Conservation (phyloP, 139 green algal genomes). For the Chlorella sp. region DNA sequence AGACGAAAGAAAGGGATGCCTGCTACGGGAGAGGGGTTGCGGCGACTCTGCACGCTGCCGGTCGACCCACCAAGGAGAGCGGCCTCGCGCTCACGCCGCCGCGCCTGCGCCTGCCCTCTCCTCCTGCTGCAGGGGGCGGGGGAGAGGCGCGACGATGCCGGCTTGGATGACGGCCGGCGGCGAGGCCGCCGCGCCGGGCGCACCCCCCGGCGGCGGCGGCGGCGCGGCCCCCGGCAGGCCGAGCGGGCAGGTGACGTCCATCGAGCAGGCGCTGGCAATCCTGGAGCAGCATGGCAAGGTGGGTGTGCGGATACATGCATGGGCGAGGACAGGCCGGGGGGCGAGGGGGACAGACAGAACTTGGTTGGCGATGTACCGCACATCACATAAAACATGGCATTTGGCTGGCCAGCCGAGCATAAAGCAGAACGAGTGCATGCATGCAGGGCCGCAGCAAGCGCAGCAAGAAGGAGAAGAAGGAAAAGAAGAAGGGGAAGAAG, state of each 20-base stretch:
- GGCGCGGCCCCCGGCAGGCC: neutral
- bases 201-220: neutral
- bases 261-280: conserved; percentile 11
- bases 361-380: too few species aligned
- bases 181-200: neutral
- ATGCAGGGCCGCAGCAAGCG: neutral
- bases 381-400: neutral
- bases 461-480: conserved; percentile 1
- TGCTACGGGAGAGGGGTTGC: neutral
- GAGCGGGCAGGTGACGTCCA: neutral
- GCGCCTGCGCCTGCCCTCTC: neutral
- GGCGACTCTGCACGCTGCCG: too few species aligned
- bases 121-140: conserved; percentile 7
- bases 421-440: neutral
- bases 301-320: neutral
- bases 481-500: conserved; percentile 31
- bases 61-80: too few species aligned
- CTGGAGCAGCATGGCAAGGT: conserved; percentile 18
- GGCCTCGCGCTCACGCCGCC: neutral
- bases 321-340: neutral
- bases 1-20: neutral
- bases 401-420: too few species aligned
- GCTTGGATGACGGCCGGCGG: conserved; percentile 23
- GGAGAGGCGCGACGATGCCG: conserved; percentile 6
- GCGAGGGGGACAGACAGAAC: too few species aligned